Percentiles rank a stretch among this genome's conserved stretches.
Conservation (phyloP, 2,329 filamentous ascomycete species). For the Aspergillus bombycis region DNA sequence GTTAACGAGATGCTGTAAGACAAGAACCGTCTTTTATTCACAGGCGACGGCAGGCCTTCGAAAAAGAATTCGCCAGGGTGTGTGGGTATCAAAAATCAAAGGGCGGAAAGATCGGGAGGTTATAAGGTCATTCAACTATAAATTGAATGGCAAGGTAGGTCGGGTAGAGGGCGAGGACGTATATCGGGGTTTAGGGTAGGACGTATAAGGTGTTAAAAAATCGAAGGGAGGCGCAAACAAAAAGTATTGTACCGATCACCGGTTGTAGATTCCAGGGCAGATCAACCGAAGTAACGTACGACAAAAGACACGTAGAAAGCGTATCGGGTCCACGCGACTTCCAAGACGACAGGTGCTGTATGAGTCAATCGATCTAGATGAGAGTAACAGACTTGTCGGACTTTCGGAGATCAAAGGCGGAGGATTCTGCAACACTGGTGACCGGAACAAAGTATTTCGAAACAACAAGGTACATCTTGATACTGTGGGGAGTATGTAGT, state of each 20-base stretch:
- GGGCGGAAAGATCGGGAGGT: conserved; percentile 5
- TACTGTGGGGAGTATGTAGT: conserved; percentile 22
- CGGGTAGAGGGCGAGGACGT: neutral
- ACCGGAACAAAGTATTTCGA: conserved; percentile 38
- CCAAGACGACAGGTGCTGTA: conserved; percentile 15
- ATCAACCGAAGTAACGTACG: conserved; percentile 24
- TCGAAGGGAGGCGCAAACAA: conserved; percentile 14
- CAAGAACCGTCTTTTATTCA: conserved; percentile 33
- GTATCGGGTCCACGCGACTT: conserved; percentile 21
- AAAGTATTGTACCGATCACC: conserved; percentile 30
- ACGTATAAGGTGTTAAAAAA: neutral
- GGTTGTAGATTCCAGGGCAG: conserved; percentile 27
- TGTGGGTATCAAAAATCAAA: conserved; percentile 12
- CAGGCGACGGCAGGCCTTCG: conserved; percentile 39
- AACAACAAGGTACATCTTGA: conserved; percentile 47
- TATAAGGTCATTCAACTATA: neutral
- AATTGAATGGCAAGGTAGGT: neutral
- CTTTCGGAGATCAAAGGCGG: conserved; percentile 35
- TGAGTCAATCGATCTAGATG: conserved; percentile 26
- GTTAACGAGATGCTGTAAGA: conserved; percentile 35
- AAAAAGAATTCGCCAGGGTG: conserved; percentile 30
- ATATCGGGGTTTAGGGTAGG: neutral
- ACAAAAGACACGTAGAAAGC: conserved; percentile 21
- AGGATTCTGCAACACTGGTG: conserved; percentile 38
- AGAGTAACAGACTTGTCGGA: conserved; percentile 28